Conservation (phyloP, 129 eudicot genomes). For the Gnaphalium uliginosum region DNA sequence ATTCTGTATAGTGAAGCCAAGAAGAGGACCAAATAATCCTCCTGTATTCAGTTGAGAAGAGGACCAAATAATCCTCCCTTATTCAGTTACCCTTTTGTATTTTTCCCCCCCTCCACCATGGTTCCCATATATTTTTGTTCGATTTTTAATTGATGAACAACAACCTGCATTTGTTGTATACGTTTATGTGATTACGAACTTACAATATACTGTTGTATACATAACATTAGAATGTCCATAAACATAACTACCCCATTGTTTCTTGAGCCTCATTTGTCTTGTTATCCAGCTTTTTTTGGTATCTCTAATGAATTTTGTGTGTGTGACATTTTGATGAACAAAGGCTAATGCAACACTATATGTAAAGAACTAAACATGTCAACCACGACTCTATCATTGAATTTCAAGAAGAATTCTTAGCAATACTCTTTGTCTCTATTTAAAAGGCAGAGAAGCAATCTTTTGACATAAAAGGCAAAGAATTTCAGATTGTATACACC, state of each 20-base stretch:
- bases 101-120: not conserved
- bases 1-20: constrained; percentile 47
- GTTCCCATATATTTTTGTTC: constrained; percentile 20
- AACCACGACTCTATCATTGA: not conserved
- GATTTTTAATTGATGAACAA: constrained; percentile 28
- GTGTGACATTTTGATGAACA: not conserved
- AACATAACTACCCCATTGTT: constrained; percentile 28
- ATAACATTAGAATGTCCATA: constrained; percentile 25
- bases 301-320: not conserved
- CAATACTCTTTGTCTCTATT: too few species aligned
- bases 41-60: constrained; percentile 31
- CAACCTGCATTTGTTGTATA: constrained; percentile 26
- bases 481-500: too few species aligned
- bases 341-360: not conserved
- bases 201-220: constrained; percentile 34
- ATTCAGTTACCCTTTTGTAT: constrained; percentile 15
- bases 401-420: too few species aligned
- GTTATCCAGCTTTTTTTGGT: not conserved
- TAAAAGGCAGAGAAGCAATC: not conserved
- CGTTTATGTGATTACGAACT: constrained; percentile 26
- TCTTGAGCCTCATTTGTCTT: not conserved
- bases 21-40: constrained; percentile 38
- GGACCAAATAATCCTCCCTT: constrained; percentile 32
- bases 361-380: not conserved
- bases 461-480: too few species aligned